Conservation (phyloP, 2,329 filamentous ascomycete species). For the Calonectria hongkongensis region DNA sequence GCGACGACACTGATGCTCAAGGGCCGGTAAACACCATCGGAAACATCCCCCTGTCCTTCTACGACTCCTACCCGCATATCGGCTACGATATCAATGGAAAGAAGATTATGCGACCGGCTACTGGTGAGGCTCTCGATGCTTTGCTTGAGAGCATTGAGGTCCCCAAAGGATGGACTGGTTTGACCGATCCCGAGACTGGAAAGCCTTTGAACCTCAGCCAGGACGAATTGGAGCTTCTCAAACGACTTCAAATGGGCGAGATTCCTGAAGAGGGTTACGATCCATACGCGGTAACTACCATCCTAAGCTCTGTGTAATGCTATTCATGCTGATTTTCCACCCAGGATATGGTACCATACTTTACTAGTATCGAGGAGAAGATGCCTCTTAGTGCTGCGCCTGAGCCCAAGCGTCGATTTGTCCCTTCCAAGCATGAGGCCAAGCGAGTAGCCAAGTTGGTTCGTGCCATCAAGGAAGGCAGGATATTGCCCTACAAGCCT, state of each 20-base stretch:
- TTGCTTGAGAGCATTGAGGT: slow-evolving; percentile 97
- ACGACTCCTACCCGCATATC: slow-evolving; percentile 98
- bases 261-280: slow-evolving; percentile 92
- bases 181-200: slow-evolving; percentile 95
- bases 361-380: slow-evolving; percentile 90
- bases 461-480: slow-evolving; percentile 93
- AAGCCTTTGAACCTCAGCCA: slow-evolving; percentile 91
- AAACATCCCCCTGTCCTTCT: slow-evolving; percentile 94
- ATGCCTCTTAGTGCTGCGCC: slow-evolving; percentile 97
- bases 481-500: slow-evolving; percentile 92
- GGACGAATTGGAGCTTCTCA: slow-evolving; percentile 91
- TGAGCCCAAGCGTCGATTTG: slow-evolving; percentile 95
- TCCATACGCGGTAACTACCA: slow-evolving; percentile 83
- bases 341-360: slow-evolving; percentile 93
- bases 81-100: slow-evolving; percentile 99
- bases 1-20: slow-evolving; percentile 91
- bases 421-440: slow-evolving; percentile 97
- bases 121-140: slow-evolving; percentile 93
- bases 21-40: slow-evolving; percentile 93
- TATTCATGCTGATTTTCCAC: slow-evolving; percentile 35
- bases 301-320: neutral
- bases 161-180: slow-evolving; percentile 96
- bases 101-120: slow-evolving; percentile 96
- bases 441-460: slow-evolving; percentile 98
- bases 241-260: slow-evolving; percentile 92